Percentiles rank a stretch among this genome's conserved stretches.
phyloP scores from a whole-genome alignment of 805 yeast species.

The Citeromyces matritensis region DNA sequence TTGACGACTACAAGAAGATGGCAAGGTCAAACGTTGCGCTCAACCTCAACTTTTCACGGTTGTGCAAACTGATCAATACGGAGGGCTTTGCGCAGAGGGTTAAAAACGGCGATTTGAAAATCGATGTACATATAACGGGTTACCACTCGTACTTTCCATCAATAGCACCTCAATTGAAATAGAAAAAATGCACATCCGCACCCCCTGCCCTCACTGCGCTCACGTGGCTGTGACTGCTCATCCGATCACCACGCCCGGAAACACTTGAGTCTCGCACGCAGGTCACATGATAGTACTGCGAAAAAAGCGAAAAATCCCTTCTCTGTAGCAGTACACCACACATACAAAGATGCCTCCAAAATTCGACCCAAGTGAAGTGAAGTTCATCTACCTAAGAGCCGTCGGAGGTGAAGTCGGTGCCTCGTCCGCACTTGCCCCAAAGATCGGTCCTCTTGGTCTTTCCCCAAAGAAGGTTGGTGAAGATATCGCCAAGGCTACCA shows the following conservation, averaged over 20 bases:
- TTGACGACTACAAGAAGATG: too few relatives aligned
- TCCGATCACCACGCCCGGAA: background rate
- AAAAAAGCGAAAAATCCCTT: slow-evolving; percentile 1
- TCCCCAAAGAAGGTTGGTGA: slow-evolving; percentile 99
- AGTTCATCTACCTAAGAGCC: slow-evolving; percentile 97
- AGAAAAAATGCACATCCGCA: too few relatives aligned
- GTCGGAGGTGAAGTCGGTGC: slow-evolving; percentile 99
- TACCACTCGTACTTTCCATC: too few relatives aligned
- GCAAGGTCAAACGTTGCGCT: too few relatives aligned
- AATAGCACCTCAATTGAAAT: too few relatives aligned
- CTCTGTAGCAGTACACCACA: slow-evolving; percentile 1
- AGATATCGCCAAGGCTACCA: slow-evolving; percentile 99
- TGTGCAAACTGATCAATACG: too few relatives aligned
- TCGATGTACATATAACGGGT: too few relatives aligned
- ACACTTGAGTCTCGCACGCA: background rate
- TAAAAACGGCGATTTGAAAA: too few relatives aligned
- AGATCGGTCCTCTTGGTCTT: slow-evolving; percentile 99
- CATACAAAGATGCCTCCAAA: slow-evolving; percentile 76
- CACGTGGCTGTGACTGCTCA: background rate
- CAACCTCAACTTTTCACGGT: too few relatives aligned
- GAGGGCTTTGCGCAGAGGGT: too few relatives aligned
- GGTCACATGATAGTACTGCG: background rate
- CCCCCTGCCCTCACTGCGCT: background rate
- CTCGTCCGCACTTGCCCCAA: slow-evolving; percentile 98
- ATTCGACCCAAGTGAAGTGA: slow-evolving; percentile 97